Evolutionary conservation across 2,329 filamentous ascomycete genomes (phyloP).

Genomic region (Albophoma yamanashiensis): DNA sequence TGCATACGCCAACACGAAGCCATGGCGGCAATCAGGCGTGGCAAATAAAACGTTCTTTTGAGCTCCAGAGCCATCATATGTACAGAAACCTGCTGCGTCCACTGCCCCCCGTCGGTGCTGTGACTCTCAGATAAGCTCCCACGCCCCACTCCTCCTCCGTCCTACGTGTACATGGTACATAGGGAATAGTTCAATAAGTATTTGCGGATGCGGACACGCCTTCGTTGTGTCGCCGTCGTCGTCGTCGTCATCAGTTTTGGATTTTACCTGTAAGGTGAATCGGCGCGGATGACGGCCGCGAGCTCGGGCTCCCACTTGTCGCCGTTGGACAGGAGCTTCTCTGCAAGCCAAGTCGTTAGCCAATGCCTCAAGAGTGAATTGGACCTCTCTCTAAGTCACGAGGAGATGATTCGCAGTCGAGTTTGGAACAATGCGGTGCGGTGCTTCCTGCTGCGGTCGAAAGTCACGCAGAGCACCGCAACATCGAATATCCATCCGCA

Average conservation of each 20-base stretch:
- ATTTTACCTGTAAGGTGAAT: constrained; percentile 76
- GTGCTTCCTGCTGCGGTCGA: background rate
- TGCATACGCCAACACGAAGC: background rate
- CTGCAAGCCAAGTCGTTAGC: constrained; percentile 23
- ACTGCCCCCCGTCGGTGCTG: background rate
- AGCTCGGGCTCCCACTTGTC: constrained; percentile 98
- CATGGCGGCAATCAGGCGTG: background rate
- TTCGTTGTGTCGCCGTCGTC: background rate
- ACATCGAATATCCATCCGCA: background rate
- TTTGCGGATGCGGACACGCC: background rate
- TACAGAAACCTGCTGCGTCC: background rate
- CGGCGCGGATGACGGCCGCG: constrained; percentile 81
- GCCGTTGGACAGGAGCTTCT: constrained; percentile 80
- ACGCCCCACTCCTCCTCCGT: background rate
- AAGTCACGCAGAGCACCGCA: background rate
- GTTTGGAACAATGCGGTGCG: background rate
- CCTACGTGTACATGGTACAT: background rate
- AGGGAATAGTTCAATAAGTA: background rate
- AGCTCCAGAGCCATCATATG: background rate
- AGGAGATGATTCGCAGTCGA: background rate
- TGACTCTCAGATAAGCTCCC: background rate
- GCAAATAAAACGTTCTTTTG: background rate
- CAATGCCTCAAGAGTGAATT: background rate
- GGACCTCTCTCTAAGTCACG: background rate
- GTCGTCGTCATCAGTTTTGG: background rate